These are phyloP conservation scores for Fusarium foetens DNA, from an alignment of 2,329 filamentous ascomycete genomes.

Conservation along the genomic window DNA sequence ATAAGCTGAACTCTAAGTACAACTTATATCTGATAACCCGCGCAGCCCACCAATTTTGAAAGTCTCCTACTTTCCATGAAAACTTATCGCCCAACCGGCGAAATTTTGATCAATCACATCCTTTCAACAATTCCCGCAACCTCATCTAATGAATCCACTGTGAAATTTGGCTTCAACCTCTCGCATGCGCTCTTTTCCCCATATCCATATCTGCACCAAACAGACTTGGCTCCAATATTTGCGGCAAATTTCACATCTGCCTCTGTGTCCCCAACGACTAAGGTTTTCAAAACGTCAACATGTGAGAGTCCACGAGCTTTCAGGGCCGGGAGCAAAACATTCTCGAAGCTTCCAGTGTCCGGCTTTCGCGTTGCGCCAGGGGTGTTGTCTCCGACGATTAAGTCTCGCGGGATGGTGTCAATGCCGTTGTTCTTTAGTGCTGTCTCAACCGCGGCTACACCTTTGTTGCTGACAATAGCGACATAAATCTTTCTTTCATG, in stretches of 20 bases:
- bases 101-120: neutral
- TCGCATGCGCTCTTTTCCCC: conserved; percentile 4
- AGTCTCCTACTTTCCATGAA: too few species aligned
- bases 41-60: too few species aligned
- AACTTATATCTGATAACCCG: accelerated
- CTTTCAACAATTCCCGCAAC: neutral
- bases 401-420: neutral
- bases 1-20: neutral
- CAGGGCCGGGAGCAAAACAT: neutral
- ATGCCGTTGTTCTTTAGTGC: neutral
- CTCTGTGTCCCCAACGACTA: conserved; percentile 5
- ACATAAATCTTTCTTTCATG: accelerated
- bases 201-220: conserved; percentile 20
- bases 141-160: neutral
- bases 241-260: conserved; percentile 1
- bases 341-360: neutral
- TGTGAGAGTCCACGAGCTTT: neutral
- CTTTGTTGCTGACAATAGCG: conserved; percentile 1
- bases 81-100: too few species aligned
- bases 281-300: neutral
- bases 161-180: neutral
- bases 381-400: conserved; percentile 10
- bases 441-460: neutral
- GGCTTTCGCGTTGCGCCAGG: conserved; percentile 1
- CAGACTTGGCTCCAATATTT: conserved; percentile 10